phyloP scores from a whole-genome alignment of 768 basidiomycete genomes.

The Mycena sanguinolenta region DNA sequence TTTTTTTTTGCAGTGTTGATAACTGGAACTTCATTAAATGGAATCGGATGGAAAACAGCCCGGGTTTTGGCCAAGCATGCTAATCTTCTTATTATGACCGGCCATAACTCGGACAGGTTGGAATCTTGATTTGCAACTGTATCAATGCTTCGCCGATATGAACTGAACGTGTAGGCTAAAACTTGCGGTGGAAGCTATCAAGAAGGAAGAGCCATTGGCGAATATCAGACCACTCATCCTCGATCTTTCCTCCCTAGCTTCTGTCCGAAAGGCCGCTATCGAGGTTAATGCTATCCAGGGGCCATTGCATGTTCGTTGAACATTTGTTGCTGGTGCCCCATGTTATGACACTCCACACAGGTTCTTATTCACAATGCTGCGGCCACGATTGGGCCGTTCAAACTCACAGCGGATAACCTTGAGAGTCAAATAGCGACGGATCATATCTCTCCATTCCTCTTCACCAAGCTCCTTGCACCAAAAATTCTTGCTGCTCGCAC shows the following conservation, averaged over 20 bases:
- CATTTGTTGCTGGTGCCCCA: neutral
- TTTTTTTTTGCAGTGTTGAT: conserved; percentile 5
- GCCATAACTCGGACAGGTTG: neutral
- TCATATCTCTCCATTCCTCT: conserved; percentile 17
- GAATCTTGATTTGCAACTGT: neutral
- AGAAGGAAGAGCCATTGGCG: neutral
- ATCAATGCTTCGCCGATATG: neutral
- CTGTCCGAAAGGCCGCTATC: conserved; percentile 10
- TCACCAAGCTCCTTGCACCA: conserved; percentile 8
- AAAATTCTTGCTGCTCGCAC: conserved; percentile 7
- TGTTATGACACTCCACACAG: neutral
- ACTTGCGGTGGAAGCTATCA: conserved; percentile 7
- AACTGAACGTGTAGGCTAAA: neutral
- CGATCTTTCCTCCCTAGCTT: conserved; percentile 11
- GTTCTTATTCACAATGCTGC: conserved; percentile 23
- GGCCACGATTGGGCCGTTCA: conserved; percentile 8
- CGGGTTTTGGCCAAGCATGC: conserved; percentile 9
- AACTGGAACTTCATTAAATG: conserved; percentile 15
- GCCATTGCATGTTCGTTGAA: conserved; percentile 12
- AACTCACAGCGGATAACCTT: conserved; percentile 18
- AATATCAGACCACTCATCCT: conserved; percentile 2
- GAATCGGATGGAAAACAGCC: conserved; percentile 13
- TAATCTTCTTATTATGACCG: neutral
- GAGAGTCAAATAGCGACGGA: conserved; percentile 13
- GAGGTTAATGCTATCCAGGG: conserved; percentile 12